Percentiles rank a stretch among this genome's conserved stretches.
Evolutionary conservation across 257 asterid genomes (phyloP).

Genomic region (Rhazya stricta): DNA sequence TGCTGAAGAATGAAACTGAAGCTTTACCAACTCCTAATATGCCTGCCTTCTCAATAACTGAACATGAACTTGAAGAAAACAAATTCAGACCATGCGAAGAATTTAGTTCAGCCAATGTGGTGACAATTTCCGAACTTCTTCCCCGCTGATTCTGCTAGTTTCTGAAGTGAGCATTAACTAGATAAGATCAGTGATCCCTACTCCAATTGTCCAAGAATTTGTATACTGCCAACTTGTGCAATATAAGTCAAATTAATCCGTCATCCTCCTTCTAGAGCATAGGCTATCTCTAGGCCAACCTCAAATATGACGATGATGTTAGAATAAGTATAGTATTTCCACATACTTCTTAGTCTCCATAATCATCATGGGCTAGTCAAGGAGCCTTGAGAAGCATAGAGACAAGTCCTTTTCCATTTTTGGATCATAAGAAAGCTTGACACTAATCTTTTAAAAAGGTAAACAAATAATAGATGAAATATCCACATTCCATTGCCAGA

Average conservation of each 20-base stretch:
- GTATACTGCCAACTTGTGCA: background rate
- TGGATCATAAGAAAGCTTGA: too few species aligned
- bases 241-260: background rate
- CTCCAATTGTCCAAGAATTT: background rate
- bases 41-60: constrained; percentile 19
- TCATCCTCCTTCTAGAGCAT: background rate
- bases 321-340: too few species aligned
- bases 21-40: constrained; percentile 22
- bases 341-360: too few species aligned
- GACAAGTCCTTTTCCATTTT: too few species aligned
- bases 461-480: too few species aligned
- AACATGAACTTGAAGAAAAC: background rate
- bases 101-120: background rate
- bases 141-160: background rate
- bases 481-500: too few species aligned
- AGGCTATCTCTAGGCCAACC: too few species aligned
- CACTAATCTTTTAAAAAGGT: too few species aligned
- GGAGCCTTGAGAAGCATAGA: too few species aligned
- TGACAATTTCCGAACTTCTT: background rate
- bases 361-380: too few species aligned
- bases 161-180: background rate
- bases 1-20: constrained; percentile 26
- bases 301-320: too few species aligned
- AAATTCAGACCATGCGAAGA: background rate
- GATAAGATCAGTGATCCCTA: background rate